Evolutionary conservation across 1,139 yeast genomes (phyloP), one percentile per base, ranked within the genome.

Genomic region (Pneumocystis canis): DNA sequence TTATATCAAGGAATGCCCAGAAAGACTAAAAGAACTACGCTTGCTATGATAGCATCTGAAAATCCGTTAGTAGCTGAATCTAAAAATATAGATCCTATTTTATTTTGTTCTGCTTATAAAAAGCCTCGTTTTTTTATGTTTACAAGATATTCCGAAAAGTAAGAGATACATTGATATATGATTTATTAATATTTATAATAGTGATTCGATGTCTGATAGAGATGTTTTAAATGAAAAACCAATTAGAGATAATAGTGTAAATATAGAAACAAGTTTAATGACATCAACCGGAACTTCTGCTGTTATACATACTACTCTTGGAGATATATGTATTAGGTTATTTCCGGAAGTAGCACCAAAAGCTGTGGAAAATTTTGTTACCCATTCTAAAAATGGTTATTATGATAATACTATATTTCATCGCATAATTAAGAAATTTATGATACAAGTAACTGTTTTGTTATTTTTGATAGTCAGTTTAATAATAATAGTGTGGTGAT

Each of bases 361-460:
- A 61, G 76, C 82, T 0, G 78, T 75, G 3, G 79, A 78, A 66
- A 80, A 79, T 68, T 80, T 80, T 65, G 69, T 75, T 11, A 70
- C 70, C 18, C 72, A 76, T 33, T 75, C 80, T 67, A 65, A 69
- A 53, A 72, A 70, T 3, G 76, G 76, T 18, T 78, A 77, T 68
- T 80, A 79, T 70, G 73, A 78, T 66, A 71, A 72, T 40, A 69
- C 77, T 11, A 74, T 75, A 0, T 80, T 80, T 68, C 83, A 80
- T 66, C 71, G 83, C 39, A 77, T 79, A 7, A 78, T 80, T 62
- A 75, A 76, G 63, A 73, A 74, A 58, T 80, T 80, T 64, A 80
- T 80, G 83, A 74, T 80, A 59, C 84, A 81, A 68, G 78, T 47
- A 47, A 28, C 7, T 14, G 16, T 47, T 47, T 41, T 25, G 16